Conservation (phyloP, 2,329 filamentous ascomycete species). For the Trichophyton schoenleinii region DNA sequence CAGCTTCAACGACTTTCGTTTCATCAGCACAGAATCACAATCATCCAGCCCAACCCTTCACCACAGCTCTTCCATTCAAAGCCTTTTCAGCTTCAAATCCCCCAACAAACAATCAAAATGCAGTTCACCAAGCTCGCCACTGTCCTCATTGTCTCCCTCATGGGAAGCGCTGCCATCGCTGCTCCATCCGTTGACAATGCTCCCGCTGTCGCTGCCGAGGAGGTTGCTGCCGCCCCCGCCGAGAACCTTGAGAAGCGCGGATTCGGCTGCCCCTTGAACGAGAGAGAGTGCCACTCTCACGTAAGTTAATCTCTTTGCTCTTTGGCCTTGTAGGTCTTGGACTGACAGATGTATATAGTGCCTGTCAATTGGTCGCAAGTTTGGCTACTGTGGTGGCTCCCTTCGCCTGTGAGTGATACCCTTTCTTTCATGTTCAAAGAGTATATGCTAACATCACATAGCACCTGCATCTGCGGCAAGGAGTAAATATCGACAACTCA, state of each 20-base stretch:
- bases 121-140: background rate
- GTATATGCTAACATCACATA: background rate
- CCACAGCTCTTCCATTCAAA: background rate
- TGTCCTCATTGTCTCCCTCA: background rate
- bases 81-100: background rate
- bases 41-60: background rate
- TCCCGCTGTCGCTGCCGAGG: background rate
- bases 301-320: background rate
- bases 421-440: background rate
- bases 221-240: background rate
- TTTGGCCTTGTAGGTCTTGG: background rate
- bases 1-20: conserved; percentile 27
- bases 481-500: background rate
- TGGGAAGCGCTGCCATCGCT: background rate
- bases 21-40: background rate
- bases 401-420: background rate
- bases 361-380: background rate
- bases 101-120: background rate
- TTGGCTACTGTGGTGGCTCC: background rate
- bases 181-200: background rate
- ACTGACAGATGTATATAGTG: background rate
- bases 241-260: background rate
- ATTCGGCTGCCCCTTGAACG: background rate
- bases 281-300: background rate
- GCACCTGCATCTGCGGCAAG: background rate